Base-by-base conservation (phyloP, 768 basidiomycete species). In the Lactarius trivialis region DNA sequence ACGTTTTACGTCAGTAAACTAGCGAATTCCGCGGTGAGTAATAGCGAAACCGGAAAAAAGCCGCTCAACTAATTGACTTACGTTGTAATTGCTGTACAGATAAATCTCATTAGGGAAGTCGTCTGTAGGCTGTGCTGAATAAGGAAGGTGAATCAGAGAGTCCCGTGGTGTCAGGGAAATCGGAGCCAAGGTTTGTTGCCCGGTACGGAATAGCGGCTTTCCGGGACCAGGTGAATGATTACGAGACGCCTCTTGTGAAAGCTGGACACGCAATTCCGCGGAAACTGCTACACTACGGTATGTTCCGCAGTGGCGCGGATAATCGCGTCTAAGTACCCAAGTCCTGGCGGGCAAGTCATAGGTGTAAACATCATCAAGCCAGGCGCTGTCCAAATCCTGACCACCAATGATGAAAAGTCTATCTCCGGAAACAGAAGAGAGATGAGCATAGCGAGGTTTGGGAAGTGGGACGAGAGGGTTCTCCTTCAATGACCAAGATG, bases 21-120 rank as follows among this genome's bases (percentile, higher is more conserved):
- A 69, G 43, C 39, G 58, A 61, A 45, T 55, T 17, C 19, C 51
- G 56, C 41, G 45, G 58, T 69, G 45, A 67, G 61, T 37, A 50
- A 51, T 43, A 32, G 43, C 41, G 36, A 58, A 65, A 64, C 48
- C 50, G 43, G 39, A 60, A 59, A 60, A 19, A 56, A 12, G 1
- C 15, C 7, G 17, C 3, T n/a, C 39, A 30, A 58, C 56, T 53
- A 21, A 54, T 39, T 39, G 55, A 76, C 86, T 68, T 68, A 91
- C 91, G 76, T 98, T 98, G 78, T 95, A 97, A 72, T 98, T 99
- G 69, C 91, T 93, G 74, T 95, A 99, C 30, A 96, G 77, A 73
- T 84, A 91, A 33, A 98, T 90, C 67, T 97, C 91, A 67, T 85
- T 86, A 8, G 92, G 91, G 68, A 84, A 82, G 61, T 91, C 85